Percentiles rank a stretch among this genome's conserved stretches.
Conservation (phyloP, 139 green algal species). For the Chlorella sp. region DNA sequence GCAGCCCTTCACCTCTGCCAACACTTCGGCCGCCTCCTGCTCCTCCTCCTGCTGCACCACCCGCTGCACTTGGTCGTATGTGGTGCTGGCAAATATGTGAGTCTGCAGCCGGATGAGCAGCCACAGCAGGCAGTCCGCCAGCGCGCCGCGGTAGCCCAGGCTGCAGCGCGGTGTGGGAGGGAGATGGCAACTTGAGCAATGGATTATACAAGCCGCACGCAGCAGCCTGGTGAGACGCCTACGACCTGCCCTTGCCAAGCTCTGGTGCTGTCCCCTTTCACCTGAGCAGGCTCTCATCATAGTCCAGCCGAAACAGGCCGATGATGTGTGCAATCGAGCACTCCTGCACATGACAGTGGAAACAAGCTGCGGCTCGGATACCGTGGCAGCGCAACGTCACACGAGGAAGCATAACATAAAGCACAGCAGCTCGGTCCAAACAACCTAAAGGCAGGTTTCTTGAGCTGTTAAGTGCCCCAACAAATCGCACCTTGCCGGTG, state of each 20-base stretch:
- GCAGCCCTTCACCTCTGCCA: no score
- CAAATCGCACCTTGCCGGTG: not conserved
- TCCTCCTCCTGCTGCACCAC: conserved; percentile 40
- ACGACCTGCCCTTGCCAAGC: no score
- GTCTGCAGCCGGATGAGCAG: conserved; percentile 70
- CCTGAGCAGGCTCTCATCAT: conserved; percentile 16
- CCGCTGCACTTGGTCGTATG: conserved; percentile 38
- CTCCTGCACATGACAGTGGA: conserved; percentile 11
- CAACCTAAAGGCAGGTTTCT: no score
- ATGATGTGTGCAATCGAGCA: conserved; percentile 76
- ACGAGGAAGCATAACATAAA: no score
- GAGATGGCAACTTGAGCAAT: no score
- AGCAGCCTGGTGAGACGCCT: no score
- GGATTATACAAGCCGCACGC: no score
- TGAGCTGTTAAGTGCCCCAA: no score
- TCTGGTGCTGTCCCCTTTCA: no score
- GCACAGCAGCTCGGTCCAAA: no score
- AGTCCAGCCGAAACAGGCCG: conserved; percentile 72
- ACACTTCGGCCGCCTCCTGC: not conserved
- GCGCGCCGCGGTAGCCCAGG: conserved; percentile 35
- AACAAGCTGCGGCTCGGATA: no score
- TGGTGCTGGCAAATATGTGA: conserved; percentile 44
- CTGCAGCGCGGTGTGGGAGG: not conserved
- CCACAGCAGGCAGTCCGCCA: conserved; percentile 77
- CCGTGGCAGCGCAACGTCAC: no score